A percentile compares a stretch with the other conserved stretches of the same genome.
Evolutionary conservation across 768 basidiomycete genomes (phyloP).

Genomic region (Leucosporidium yakuticum): DNA sequence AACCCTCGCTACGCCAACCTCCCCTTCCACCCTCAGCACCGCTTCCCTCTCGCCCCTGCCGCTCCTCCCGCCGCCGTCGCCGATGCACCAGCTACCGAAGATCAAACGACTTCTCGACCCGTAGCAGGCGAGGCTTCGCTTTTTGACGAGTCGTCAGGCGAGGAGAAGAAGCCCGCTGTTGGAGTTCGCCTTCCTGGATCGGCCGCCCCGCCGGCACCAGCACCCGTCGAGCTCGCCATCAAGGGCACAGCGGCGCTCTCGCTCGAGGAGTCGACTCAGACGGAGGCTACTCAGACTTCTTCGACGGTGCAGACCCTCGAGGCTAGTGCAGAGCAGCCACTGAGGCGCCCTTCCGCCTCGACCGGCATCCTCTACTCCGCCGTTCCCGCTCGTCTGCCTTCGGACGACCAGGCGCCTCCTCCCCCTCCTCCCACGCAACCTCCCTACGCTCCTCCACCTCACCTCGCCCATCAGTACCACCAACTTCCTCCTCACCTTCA

Average conservation of each 20-base stretch:
- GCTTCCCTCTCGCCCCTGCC: slow-evolving; percentile 16
- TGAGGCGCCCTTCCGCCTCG: neutral
- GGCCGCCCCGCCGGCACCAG: neutral
- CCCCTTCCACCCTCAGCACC: slow-evolving; percentile 32
- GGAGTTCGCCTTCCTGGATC: slow-evolving; percentile 2
- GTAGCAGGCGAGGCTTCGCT: neutral
- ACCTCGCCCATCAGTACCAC: slow-evolving; percentile 11
- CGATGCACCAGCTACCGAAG: neutral
- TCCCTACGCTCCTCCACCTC: neutral
- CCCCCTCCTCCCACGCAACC: neutral
- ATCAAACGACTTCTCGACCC: neutral
- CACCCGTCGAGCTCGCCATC: neutral
- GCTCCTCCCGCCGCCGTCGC: slow-evolving; percentile 4
- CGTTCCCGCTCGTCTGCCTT: slow-evolving; percentile 14
- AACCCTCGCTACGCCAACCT: slow-evolving; percentile 31
- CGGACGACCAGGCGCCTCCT: neutral
- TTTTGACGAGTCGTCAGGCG: neutral
- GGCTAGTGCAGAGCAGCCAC: too few species aligned
- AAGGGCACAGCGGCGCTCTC: neutral
- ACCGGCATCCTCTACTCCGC: slow-evolving; percentile 30
- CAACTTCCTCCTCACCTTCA: slow-evolving; percentile 32
- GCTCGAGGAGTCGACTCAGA: too few species aligned
- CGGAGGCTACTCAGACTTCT: too few species aligned
- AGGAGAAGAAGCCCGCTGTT: too few species aligned
- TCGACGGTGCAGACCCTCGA: too few species aligned